phyloP scores from a whole-genome alignment of 371 early-diverging fungal genomes.

The Rhizopus microsporus region DNA sequence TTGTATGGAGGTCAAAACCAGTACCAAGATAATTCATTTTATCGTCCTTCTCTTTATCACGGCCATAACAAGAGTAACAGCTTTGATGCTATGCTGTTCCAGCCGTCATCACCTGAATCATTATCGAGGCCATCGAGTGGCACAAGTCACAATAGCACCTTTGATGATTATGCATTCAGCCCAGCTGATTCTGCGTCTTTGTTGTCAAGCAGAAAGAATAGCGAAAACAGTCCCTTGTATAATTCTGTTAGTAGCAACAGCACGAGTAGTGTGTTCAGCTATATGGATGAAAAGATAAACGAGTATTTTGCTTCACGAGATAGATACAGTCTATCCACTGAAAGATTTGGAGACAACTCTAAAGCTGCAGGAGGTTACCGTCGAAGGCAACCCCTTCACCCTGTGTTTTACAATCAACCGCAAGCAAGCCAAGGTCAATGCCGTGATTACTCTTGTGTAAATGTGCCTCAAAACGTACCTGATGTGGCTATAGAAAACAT shows the following conservation, averaged over 20 bases:
- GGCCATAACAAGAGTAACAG: background rate
- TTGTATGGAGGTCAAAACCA: constrained; percentile 7
- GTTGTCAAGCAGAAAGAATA: background rate
- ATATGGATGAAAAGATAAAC: constrained; percentile 17
- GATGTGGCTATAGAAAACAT: constrained; percentile 6
- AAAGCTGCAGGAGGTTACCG: background rate
- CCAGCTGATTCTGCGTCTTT: constrained; percentile 2
- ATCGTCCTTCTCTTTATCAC: constrained; percentile 5
- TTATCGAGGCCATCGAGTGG: constrained; percentile 20
- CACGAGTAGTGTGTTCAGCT: constrained; percentile 11
- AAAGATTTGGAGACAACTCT: background rate
- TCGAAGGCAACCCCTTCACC: constrained; percentile 4
- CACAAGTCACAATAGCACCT: constrained; percentile 15
- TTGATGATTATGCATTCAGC: constrained; percentile 12
- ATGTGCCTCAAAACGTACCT: constrained; percentile 5
- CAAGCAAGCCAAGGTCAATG: constrained; percentile 5
- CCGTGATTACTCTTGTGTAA: background rate
- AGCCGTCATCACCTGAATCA: constrained; percentile 14
- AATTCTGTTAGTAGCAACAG: constrained; percentile 13
- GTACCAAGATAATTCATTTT: constrained; percentile 18
- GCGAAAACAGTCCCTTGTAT: background rate
- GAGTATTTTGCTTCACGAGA: background rate
- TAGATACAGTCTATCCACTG: too few species aligned
- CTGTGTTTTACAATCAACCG: constrained; percentile 9
- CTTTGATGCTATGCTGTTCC: constrained; percentile 3